Base-by-base conservation (phyloP, 331 rosid genomes). In the Malus hybrid region DNA sequence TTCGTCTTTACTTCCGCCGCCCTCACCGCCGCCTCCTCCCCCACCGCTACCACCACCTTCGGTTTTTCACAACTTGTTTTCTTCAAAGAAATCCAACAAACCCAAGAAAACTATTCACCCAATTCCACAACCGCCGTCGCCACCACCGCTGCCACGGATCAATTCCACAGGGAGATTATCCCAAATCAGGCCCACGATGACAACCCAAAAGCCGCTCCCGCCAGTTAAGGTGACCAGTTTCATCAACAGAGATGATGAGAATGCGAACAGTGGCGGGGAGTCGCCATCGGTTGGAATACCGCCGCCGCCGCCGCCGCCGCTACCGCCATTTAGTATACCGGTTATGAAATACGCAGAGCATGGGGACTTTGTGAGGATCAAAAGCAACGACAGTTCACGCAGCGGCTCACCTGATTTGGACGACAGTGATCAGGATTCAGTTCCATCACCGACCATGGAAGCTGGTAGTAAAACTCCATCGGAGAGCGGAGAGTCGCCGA, bases 291-390 rank as follows among this genome's bases (percentile, higher is more conserved):
- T 33, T 39, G 76, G 86, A 61, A 86, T 87, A 27, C 29, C 29
- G 29, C 29, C 29, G 29, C 98, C 97, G 0, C 97, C 93, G 0
- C 90, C 29, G 29, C 98, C 97, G 0, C 97, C 93, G 0, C 90
- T 85, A 0, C 97, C 95, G 0, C 96, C 92, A 0, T 94, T 91
- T 77, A 85, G 79, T 16, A 70, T 86, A 70, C 89, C 81, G 20
- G 86, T 73, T 4, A 80, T 83, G 93, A 86, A 81, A 83, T 94
- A 10, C 7, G 68, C 62, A 61, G 85, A 68, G 80, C 91, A 84
- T 6, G 98, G 98, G 34, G 93, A 91, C 65, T 94, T 71, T 52
- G 90, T 91, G 19, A 87, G 96, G 64, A 75, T 87, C 60, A 87
- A 86, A 27, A 94, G 98, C 87, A 75, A 78, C 34, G 75, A 80